Evolutionary conservation across 2,329 filamentous ascomycete species (phyloP).

Genomic region (Botryotinia convoluta): DNA sequence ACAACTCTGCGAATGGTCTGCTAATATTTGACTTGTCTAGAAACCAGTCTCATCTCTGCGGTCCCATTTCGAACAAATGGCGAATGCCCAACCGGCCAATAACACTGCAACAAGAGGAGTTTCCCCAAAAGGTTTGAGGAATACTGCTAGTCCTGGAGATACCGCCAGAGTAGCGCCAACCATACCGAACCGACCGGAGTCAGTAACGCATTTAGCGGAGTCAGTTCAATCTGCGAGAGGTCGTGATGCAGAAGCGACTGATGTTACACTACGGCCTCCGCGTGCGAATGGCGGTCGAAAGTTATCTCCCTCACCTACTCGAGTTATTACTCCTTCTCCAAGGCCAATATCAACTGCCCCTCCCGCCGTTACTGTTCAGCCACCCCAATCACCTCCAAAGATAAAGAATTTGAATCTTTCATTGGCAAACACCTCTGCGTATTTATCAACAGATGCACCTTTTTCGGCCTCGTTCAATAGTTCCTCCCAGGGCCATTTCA

Average conservation of each 20-base stretch:
- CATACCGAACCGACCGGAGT: slow-evolving; percentile 26
- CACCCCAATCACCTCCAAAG: slow-evolving; percentile 67
- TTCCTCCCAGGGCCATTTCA: slow-evolving; percentile 46
- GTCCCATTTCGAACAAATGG: slow-evolving; percentile 78
- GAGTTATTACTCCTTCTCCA: slow-evolving; percentile 24
- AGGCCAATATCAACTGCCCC: slow-evolving; percentile 27
- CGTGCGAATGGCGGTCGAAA: slow-evolving; percentile 28
- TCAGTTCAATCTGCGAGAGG: slow-evolving; percentile 27
- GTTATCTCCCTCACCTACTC: slow-evolving; percentile 35
- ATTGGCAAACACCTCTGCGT: slow-evolving; percentile 30
- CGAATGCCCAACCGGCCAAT: slow-evolving; percentile 46
- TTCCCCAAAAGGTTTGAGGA: slow-evolving; percentile 32
- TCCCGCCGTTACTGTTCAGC: slow-evolving; percentile 66
- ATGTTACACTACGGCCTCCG: slow-evolving; percentile 31
- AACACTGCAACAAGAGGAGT: slow-evolving; percentile 30
- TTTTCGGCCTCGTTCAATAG: slow-evolving; percentile 42
- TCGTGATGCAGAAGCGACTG: slow-evolving; percentile 29
- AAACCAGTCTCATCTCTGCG: slow-evolving; percentile 79
- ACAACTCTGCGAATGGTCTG: not conserved
- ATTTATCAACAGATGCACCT: slow-evolving; percentile 32
- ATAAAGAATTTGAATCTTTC: slow-evolving; percentile 29
- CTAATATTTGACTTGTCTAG: slow-evolving; percentile 43
- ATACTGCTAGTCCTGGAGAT: slow-evolving; percentile 26
- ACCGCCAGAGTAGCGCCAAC: slow-evolving; percentile 19
- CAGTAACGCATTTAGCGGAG: slow-evolving; percentile 25